Evolutionary conservation across 176 grass and related monocot species (phyloP), one percentile per base, ranked within the genome.

Genomic region (Triticum urartu): DNA sequence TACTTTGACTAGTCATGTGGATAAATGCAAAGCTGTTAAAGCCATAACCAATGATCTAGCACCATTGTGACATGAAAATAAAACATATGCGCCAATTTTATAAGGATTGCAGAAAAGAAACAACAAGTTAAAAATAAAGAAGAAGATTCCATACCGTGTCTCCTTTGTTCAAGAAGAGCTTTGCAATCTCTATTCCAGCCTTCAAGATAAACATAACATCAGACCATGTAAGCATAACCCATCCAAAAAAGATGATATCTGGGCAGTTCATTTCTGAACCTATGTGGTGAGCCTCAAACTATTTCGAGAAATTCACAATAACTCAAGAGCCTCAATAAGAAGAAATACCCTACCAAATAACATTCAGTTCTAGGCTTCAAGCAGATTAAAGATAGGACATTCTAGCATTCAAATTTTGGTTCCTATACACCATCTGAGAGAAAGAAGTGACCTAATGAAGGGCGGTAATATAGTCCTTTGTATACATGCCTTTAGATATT

Each of bases 101-200:
- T 73, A 71, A 79, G 14, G 25, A 24, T 17, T 75, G 42, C 79
- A 85, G n/a, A 70, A 81, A 61, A 39, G 26, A 18, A 28, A 38
- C 4, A 28, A 61, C 24, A 74, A 82, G 38, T 50, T 69, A 34
- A 85, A 84, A 75, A 80, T 62, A 52, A 78, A 69, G 32, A 40
- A 56, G 12, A 47, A 20, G 7, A 20, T 21, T 68, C 26, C 88
- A 81, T 99, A 99, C 94, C 14, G 83, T 94, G 70, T 99, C 97
- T 87, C 97, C 97, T 92, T 94, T 94, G 77, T 92, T 88, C 86
- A 99, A 87, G 89, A 96, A 99, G 68, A 99, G 86, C 92, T 96
- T 99, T 66, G 94, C 88, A 79, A 77, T 93, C 85, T 99, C 97
- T 90, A 96, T 96, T 45, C 97, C 94, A 91, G 89, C 92, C 95